Evolutionary conservation across 495 filamentous ascomycete genomes (phyloP), one percentile per base, ranked within the genome.

Genomic region (Aspergillus cristatus): DNA sequence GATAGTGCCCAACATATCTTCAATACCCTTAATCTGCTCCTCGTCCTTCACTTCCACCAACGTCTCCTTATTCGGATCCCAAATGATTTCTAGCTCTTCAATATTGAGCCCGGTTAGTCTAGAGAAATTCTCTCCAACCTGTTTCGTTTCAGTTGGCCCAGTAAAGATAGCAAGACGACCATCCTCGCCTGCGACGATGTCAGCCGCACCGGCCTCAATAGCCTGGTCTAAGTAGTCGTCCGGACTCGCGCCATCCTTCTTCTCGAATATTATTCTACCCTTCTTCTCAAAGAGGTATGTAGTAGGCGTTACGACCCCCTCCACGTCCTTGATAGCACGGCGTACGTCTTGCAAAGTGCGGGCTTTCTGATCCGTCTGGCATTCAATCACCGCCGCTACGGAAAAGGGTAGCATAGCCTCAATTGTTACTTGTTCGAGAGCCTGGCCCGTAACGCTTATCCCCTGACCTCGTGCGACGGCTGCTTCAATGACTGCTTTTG

Each of bases 391-490:
- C 11, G 87, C 65, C 7, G 84, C 88, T 14, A 94, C 74, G 6
- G 78, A 76, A 0, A 77, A 75, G 1, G 84, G 85, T 15, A 93
- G 58, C 44, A 97, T 83, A 2, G 80, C 82, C 65, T 99, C 91
- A 38, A 94, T 67, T 0, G 75, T 83, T 12, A 94, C 41, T 24
- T 61, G 63, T 52, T 97, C 89, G 4, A 97, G 72, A 4, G 72
- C 67, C 20, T 71, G 72, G 25, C 91, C 90, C 1, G 68, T 71
- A 0, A 76, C 51, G 17, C 86, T 84, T 20, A 77, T 67, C 12
- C 93, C 93, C 53, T 94, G 88, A 6, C 91, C 93, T 16, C 87
- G 76, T 10, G 83, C 79, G 43, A 97, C 81, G 37, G 91, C 86
- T 11, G 65, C 67, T 50, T 95, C 86, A 43, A 97, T 95, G 2